Base-by-base conservation (phyloP, 257 asterid genomes). In the Gentiana macrophylla region DNA sequence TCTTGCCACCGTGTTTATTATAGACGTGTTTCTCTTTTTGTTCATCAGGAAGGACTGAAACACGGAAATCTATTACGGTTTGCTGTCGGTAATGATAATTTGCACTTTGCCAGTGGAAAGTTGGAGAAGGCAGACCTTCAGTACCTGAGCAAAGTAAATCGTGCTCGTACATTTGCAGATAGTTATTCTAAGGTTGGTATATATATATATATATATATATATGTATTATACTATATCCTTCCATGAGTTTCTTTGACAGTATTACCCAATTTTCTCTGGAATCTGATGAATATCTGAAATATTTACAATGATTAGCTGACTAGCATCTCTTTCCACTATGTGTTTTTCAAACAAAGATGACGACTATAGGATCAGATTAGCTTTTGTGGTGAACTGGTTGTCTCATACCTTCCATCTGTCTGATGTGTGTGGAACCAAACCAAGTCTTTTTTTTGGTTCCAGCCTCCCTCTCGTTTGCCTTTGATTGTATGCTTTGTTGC, bases 141-240 rank as follows among this genome's bases (percentile, higher is more conserved):
- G 37, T 88, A 83, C 70, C 64, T 83, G 2, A 95, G 86, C 37
- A 86, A 81, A 73, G 60, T 91, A 64, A 88, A 88, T 60, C 95
- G 94, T 34, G 79, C 87, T 10, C 89, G 95, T 65, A 78, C 84
- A 35, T 86, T 88, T 69, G 94, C 97, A 9, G 99, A 92, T 76
- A 83, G 95, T 67, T 85, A 75, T 81, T 92, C 99, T 54, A 92
- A 88, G 94, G 98, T 83, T 63, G 70, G 77, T 53, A 24, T 15
- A 15, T 15, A 15, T 15, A 15, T 15, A 15, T 15, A 15, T 15
- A 15, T 15, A 15, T 13, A 49, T n/a, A 15, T 45, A 47, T 52
- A 15, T 8, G 1, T 41, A 46, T 45, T 41, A 1, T 4, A 41
- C 8, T 41, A 41, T 41, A 52, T 50, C 37, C 37, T 52, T 7